Base-by-base conservation (phyloP, 345 rosid species). In the Aegle marmelos region DNA sequence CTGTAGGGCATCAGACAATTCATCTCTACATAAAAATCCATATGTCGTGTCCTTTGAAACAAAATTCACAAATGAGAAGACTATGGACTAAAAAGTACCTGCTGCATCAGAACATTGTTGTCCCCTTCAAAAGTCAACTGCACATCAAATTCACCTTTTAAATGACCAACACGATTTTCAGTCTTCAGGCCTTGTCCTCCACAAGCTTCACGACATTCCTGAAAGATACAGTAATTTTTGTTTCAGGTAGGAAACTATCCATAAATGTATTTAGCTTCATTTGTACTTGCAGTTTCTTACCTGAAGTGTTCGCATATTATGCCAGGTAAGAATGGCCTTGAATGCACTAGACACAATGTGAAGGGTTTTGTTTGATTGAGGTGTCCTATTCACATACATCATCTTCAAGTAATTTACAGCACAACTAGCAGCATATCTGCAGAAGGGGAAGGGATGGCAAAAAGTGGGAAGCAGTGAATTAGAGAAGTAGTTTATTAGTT, bases 191-290 rank as follows among this genome's bases (percentile, higher is more conserved):
- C 98, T 85, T 95, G 99, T 68, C 98, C 99, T 83, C 97, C 98
- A 76, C 93, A 89, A 63, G 98, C 99, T 89, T 95, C 99, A 77
- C 97, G 99, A 27, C 99, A 93, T 89, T 95, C 99, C 99, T 93
- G 68, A 53, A 65, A 74, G 65, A 82, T 19, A 53, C 34, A 54
- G 25, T 34, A 57, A 63, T 67, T 8, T 8, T n/a, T 72, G 72
- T 25, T 56, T 68, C 58, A 60, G 50, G 54, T 19, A 70, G 21
- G 62, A 39, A 2, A 41, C 68, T 72, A 50, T 30, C 11, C 7
- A 50, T 22, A 9, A 60, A 57, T 19, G 39, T 37, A 19, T 25
- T 28, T 36, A 54, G 48, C 37, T 78, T 59, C 50, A 62, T 36
- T 24, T 48, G 58, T 24, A 53, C 45, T 36, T 61, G 28, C 74